Conservation (phyloP, 1,284 basidiomycete species). For the Rugosomyces carneus region DNA sequence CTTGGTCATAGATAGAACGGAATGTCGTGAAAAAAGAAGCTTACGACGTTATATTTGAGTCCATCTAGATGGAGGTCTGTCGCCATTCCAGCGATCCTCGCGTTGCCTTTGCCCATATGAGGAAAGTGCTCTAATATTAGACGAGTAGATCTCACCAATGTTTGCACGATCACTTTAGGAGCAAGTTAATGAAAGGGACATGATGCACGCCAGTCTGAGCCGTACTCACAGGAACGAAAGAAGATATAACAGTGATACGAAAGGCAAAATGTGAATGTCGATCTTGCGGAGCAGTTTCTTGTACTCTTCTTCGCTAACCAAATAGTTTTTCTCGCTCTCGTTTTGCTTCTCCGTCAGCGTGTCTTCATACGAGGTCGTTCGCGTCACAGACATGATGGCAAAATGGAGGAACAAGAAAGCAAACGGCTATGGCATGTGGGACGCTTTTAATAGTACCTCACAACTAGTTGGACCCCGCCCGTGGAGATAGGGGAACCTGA, state of each 20-base stretch:
- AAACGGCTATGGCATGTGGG: background rate
- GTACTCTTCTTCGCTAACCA: constrained; percentile 24
- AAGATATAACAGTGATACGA: constrained; percentile 54
- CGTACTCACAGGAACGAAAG: constrained; percentile 47
- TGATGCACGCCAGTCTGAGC: background rate
- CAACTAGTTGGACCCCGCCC: background rate
- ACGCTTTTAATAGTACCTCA: background rate
- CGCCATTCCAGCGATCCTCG: constrained; percentile 35
- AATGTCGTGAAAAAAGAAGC: background rate
- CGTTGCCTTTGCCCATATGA: constrained; percentile 23
- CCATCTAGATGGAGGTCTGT: constrained; percentile 33
- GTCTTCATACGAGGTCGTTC: constrained; percentile 10
- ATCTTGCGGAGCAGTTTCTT: constrained; percentile 40
- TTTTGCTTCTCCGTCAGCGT: constrained; percentile 4
- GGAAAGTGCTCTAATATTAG: background rate
- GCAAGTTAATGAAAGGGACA: background rate
- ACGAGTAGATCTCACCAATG: constrained; percentile 22
- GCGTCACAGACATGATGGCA: constrained; percentile 7
- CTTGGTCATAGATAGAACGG: background rate
- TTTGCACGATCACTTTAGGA: constrained; percentile 30
- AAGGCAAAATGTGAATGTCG: constrained; percentile 43
- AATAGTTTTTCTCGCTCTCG: constrained; percentile 8
- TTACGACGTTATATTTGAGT: constrained; percentile 38
- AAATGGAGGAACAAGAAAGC: constrained; percentile 1
- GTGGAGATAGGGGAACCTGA: constrained; percentile 1